Percentiles rank a stretch among this genome's conserved stretches.
Conservation (phyloP, 805 yeast species). For the Schizosaccharomyces osmophilus region DNA sequence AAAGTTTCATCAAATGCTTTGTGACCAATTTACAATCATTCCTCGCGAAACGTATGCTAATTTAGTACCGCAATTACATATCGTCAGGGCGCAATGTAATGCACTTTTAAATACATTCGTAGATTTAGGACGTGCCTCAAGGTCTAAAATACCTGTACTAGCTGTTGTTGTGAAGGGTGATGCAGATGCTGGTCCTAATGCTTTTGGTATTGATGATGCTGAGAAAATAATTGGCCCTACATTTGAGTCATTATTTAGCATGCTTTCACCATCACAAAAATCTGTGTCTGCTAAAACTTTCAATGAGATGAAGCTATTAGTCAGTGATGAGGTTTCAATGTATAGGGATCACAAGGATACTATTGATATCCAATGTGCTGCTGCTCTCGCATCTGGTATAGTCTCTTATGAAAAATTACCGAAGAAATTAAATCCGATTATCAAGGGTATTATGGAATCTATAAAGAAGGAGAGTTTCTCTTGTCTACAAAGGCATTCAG, state of each 20-base stretch:
- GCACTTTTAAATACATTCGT: constrained; percentile 57
- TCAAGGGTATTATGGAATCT: constrained; percentile 78
- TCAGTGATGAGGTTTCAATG: constrained; percentile 39
- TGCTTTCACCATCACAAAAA: constrained; percentile 43
- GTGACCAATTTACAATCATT: constrained; percentile 4
- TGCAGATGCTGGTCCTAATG: constrained; percentile 77
- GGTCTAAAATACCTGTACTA: constrained; percentile 28
- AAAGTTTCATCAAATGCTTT: background rate
- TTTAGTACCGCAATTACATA: constrained; percentile 60
- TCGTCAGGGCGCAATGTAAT: constrained; percentile 68
- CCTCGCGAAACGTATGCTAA: constrained; percentile 41
- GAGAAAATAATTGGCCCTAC: constrained; percentile 39
- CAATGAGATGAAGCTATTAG: constrained; percentile 54
- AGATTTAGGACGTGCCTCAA: constrained; percentile 22
- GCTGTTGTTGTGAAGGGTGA: constrained; percentile 90
- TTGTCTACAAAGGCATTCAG: constrained; percentile 46
- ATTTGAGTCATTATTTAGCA: constrained; percentile 37
- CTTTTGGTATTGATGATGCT: constrained; percentile 61
- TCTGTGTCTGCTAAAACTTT: constrained; percentile 46
- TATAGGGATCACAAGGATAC: constrained; percentile 27
- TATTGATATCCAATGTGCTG: constrained; percentile 31
- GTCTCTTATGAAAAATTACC: constrained; percentile 38
- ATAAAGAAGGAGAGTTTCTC: constrained; percentile 48
- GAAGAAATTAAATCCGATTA: constrained; percentile 63
- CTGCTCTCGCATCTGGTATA: constrained; percentile 56